Evolutionary conservation across 2,329 filamentous ascomycete genomes (phyloP).

Genomic region (Botrytis fragariae): DNA sequence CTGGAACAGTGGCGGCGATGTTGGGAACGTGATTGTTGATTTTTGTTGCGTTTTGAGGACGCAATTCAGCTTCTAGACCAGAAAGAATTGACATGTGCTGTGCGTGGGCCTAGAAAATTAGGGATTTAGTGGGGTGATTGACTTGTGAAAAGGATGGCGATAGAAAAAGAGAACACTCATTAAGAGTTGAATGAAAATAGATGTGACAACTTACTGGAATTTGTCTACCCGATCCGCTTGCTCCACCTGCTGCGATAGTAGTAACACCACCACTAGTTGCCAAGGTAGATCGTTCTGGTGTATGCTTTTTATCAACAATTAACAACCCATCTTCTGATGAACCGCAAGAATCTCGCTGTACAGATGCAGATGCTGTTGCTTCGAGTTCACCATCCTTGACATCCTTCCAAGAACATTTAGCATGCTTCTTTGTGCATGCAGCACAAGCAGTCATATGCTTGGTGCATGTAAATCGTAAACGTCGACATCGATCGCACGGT

Average conservation of each 20-base stretch:
- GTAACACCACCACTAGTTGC: conserved; percentile 1
- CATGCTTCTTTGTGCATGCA: conserved; percentile 87
- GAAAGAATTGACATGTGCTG: conserved; percentile 9
- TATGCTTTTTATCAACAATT: conserved; percentile 19
- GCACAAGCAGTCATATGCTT: conserved; percentile 85
- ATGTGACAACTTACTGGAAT: background rate
- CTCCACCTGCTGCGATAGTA: conserved; percentile 1
- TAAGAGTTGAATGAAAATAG: background rate
- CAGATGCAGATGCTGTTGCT: background rate
- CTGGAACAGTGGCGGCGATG: background rate
- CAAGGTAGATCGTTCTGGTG: conserved; percentile 12
- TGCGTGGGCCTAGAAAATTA: background rate
- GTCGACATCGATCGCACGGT: conserved; percentile 78
- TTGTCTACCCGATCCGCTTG: background rate
- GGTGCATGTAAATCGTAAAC: conserved; percentile 75
- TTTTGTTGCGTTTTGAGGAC: background rate
- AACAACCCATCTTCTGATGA: conserved; percentile 18
- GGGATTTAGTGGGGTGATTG: background rate
- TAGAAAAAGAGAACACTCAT: background rate
- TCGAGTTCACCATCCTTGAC: conserved; percentile 67
- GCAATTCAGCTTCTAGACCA: conserved; percentile 8
- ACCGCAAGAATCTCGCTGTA: conserved; percentile 12
- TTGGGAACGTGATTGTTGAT: background rate
- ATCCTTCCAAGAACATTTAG: conserved; percentile 81
- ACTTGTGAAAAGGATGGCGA: too few species aligned